A percentile compares a stretch with the other conserved stretches of the same genome.
Evolutionary conservation across 1,284 basidiomycete genomes (phyloP).

Genomic region (Boletellus deceptivus): DNA sequence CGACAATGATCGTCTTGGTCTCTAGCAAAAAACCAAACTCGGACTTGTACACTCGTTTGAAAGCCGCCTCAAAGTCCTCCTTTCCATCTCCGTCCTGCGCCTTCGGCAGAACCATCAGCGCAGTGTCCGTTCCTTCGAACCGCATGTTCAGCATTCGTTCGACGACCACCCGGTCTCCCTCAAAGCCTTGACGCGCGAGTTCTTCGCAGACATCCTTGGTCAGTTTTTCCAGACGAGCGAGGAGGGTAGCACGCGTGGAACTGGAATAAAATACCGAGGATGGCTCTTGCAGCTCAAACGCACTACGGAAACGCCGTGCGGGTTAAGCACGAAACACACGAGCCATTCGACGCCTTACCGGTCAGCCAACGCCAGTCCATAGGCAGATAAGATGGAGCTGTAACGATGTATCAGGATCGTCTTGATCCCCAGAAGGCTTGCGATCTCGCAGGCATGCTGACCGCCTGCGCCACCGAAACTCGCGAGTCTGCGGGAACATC

Average conservation of each 20-base stretch:
- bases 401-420: conserved; percentile 74
- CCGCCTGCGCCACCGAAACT: conserved; percentile 87
- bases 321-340: background rate
- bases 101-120: conserved; percentile 79
- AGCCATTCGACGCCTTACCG: conserved; percentile 45
- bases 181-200: conserved; percentile 79
- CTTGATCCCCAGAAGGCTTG: conserved; percentile 63
- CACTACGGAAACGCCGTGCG: conserved; percentile 42
- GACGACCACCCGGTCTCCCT: conserved; percentile 60
- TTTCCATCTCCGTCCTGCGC: conserved; percentile 51
- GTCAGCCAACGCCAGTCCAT: conserved; percentile 76
- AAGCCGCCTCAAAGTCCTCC: conserved; percentile 79
- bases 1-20: conserved; percentile 75
- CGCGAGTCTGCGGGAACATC: conserved; percentile 47
- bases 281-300: conserved; percentile 85
- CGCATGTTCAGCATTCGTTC: conserved; percentile 92
- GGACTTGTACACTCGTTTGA: conserved; percentile 72
- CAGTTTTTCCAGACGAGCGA: conserved; percentile 66
- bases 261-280: conserved; percentile 71
- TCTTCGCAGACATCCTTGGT: conserved; percentile 63
- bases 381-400: conserved; percentile 76
- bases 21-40: conserved; percentile 94
- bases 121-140: conserved; percentile 89
- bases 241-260: conserved; percentile 52
- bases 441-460: conserved; percentile 79